Evolutionary conservation across 768 basidiomycete genomes (phyloP).

Genomic region (Phanerochaete carnosa): DNA sequence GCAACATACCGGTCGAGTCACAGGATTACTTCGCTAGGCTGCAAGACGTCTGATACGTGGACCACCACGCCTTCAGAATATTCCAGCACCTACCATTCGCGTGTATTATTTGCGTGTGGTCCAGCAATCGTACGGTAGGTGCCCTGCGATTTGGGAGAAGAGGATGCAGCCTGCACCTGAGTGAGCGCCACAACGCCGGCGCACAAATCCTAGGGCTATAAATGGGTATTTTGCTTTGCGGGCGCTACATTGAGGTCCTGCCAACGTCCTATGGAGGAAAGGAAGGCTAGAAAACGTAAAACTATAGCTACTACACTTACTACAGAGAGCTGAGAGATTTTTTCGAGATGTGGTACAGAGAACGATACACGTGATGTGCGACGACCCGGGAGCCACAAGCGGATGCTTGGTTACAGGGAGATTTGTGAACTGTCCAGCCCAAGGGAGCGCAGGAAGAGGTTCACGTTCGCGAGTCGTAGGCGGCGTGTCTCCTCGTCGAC

Average conservation of each 20-base stretch:
- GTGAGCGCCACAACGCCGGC: too few relatives aligned
- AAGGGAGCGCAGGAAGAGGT: slow-evolving; percentile 83
- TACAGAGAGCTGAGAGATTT: background rate
- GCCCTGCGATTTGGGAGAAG: too few relatives aligned
- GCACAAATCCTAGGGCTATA: too few relatives aligned
- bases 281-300: background rate
- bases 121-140: too few relatives aligned
- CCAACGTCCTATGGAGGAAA: background rate
- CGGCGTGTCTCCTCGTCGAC: slow-evolving; percentile 66
- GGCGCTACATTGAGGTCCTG: background rate
- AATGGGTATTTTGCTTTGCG: too few relatives aligned
- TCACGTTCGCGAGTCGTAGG: slow-evolving; percentile 87
- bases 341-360: background rate
- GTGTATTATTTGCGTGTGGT: too few relatives aligned
- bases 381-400: background rate
- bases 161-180: too few relatives aligned
- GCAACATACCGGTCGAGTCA: too few relatives aligned
- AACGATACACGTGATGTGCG: background rate
- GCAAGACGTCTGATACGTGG: too few relatives aligned
- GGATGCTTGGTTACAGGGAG: slow-evolving; percentile 21
- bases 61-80: too few relatives aligned
- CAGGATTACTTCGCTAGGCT: too few relatives aligned
- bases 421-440: slow-evolving; percentile 75
- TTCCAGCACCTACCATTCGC: too few relatives aligned
- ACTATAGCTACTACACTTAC: background rate